Conservation (phyloP, 805 yeast species). For the Candida bentonensis region DNA sequence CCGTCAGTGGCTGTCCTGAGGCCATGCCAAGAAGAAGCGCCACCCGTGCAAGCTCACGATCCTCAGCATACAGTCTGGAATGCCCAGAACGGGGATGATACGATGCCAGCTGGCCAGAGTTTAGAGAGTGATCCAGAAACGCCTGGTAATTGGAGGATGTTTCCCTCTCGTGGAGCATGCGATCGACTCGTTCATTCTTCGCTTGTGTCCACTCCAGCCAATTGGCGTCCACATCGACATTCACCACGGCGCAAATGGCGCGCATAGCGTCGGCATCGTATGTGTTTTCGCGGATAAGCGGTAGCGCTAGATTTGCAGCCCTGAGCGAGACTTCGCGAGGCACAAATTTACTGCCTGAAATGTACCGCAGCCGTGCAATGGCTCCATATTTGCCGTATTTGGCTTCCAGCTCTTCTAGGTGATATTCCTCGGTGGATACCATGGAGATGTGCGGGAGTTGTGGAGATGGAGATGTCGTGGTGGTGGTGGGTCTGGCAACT, state of each 20-base stretch:
- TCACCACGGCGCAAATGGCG: not conserved
- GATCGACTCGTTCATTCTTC: not conserved
- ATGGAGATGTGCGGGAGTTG: too few species aligned
- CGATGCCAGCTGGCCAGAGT: not conserved
- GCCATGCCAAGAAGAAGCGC: too few species aligned
- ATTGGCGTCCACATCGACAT: not conserved
- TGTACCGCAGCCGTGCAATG: not conserved
- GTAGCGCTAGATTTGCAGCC: not conserved
- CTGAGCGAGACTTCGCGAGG: not conserved
- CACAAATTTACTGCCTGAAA: too few species aligned
- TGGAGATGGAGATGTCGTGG: too few species aligned
- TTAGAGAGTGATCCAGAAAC: not conserved
- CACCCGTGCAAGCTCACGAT: too few species aligned
- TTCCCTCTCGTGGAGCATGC: not conserved
- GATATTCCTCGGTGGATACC: too few species aligned
- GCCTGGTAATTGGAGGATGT: not conserved
- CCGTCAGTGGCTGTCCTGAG: too few species aligned
- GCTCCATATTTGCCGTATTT: conserved; percentile 1
- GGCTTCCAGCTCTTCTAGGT: not conserved
- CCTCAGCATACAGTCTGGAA: too few species aligned
- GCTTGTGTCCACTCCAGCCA: not conserved
- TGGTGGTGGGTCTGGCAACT: too few species aligned
- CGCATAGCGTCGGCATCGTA: not conserved
- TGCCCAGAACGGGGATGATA: not conserved
- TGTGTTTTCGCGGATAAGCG: not conserved